A percentile compares a stretch with the other conserved stretches of the same genome.
Evolutionary conservation across 306 rosid genomes (phyloP).

Genomic region (Dryas alaskensis): DNA sequence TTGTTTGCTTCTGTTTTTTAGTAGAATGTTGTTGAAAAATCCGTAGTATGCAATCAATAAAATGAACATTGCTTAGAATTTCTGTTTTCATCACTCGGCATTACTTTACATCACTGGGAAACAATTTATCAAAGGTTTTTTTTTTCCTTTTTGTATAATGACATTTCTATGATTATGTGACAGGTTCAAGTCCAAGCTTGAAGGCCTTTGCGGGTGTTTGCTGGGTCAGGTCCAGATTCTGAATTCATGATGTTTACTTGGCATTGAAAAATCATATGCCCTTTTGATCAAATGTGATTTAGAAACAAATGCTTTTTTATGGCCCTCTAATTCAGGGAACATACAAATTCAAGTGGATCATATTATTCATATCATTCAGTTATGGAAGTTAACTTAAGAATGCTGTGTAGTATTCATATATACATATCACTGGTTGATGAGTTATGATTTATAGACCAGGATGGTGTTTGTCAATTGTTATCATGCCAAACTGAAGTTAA

Average conservation of each 20-base stretch:
- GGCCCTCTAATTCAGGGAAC: constrained; percentile 1
- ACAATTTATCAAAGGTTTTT: no score
- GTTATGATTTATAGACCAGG: neutral
- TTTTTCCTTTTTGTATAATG: neutral
- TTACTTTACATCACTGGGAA: no score
- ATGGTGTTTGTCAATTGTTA: neutral
- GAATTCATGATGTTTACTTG: neutral
- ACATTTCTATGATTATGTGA: neutral
- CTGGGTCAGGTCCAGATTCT: neutral
- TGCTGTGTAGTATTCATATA: neutral
- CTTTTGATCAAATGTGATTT: constrained; percentile 4
- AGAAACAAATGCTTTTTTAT: neutral
- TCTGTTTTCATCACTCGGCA: no score
- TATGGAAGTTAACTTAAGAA: neutral
- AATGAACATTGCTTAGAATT: neutral
- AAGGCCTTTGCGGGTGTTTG: neutral
- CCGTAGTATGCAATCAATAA: neutral
- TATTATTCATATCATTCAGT: neutral
- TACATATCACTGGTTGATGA: neutral
- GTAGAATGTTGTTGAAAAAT: neutral
- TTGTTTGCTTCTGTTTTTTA: neutral
- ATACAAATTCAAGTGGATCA: neutral
- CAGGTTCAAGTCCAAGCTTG: constrained; percentile 1
- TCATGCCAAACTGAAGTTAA: neutral
- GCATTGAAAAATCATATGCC: neutral